Base-by-base conservation (phyloP, 2,329 filamentous ascomycete genomes). In the Cercospora beticola region DNA sequence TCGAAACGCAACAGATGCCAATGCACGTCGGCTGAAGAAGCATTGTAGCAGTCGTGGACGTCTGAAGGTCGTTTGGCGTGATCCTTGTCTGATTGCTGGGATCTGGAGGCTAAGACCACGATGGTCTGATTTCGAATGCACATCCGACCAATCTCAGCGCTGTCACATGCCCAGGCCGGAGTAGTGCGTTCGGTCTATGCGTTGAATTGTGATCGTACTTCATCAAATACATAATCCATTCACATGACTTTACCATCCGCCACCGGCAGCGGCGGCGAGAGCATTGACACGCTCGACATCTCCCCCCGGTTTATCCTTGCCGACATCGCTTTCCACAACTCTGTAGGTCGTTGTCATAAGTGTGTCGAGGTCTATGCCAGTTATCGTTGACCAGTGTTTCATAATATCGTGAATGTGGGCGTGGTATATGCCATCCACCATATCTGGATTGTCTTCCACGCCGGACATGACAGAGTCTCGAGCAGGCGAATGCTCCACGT, bases 271-370 rank as follows among this genome's bases (percentile, higher is more conserved):
- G 66, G 93, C 90, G 58, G 94, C 94, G 76, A 99, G 85, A 77
- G 95, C 93, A 68, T 93, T 91, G 49, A 97, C 94, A 68, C 90
- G 88, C 77, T 96, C 91, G 54, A 92, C 90, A 77, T 93, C 91
- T 68, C 85, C 85, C 70, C 87, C 85, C 76, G 78, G 86, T 72
- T 85, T 83, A 71, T 87, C 85, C 82, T 95, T 97, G 62, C 95
- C 95, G 54, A 99, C 93, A 78, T 98, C 93, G 82, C 94, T 97
- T 75, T 97, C 90, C 23, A 99, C 94, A 80, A 94, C 90, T 71
- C 95, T 89, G 82, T 92, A 99, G 62, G 89, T 96, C 67, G 95
- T 99, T 79, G 90, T 92, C 67, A 89, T 88, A 76, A 99, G 83
- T 78, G 86, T 92, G 70, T 89, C 87, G 76, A 91, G 81, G 28